Base-by-base conservation (phyloP, 2,329 filamentous ascomycete genomes). In the Trichophyton verrucosum region DNA sequence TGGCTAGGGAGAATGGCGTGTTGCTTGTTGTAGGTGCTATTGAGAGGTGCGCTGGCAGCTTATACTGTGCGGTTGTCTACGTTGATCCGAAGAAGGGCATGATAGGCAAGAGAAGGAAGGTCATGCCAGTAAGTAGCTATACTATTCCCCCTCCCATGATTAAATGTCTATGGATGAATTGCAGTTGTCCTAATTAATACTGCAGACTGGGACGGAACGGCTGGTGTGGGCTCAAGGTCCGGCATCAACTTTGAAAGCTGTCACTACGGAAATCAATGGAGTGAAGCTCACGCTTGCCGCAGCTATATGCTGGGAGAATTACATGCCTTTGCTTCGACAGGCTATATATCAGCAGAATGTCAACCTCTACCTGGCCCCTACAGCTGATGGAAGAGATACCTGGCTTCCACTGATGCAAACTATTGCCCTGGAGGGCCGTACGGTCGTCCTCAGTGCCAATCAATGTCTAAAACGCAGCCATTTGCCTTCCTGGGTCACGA, bases 221-320 rank as follows among this genome's bases (percentile, higher is more conserved):
- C 77, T 96, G 58, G 83, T 96, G 62, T 96, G 91, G 91, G 90
- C 88, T 0, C 89, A 95, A 71, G 91, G 91, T 46, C 86, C 85
- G 1, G 84, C 91, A 0, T 82, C 83, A 0, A 94, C 89, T 2
- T 80, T 96, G 30, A 83, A 84, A 64, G 91, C 91, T 2, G 84
- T 96, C 0, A 86, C 84, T 27, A 91, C 90, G 0, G 83, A 79
- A 24, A 90, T 96, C 71, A 86, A 86, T 63, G 90, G 89, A 57
- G 82, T 91, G 1, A 85, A 84, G 64, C 75, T 96, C 63, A 92
- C 89, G 61, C 81, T 96, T 62, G 91, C 87, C 0, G 85, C 88
- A 2, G 92, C 91, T 2, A 95, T 97, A 66, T 96, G 91, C 78
- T 96, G 91, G 91, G 91, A 97, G 73, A 96, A 89, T 73, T 95